Evolutionary conservation across 2,329 filamentous ascomycete genomes (phyloP), one percentile per base, ranked within the genome.

Genomic region (Lachnellula subtilissima): DNA sequence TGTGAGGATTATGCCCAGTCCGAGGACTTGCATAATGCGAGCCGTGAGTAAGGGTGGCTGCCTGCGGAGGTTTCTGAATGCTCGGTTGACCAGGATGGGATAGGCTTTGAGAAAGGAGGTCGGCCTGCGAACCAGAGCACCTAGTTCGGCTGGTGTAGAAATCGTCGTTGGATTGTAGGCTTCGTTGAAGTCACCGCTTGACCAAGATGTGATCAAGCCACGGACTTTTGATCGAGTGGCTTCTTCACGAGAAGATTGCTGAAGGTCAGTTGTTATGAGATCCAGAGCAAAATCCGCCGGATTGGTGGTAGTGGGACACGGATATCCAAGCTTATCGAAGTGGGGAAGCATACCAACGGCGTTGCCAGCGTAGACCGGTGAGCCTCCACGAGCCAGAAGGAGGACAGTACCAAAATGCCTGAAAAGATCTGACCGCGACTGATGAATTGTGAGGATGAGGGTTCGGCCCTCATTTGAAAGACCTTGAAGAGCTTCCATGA

Each of bases 211-310:
- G 28, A 90, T 83, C 2, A 91, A 73, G 4, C 70, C 74, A 42
- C 77, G 76, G 0, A 91, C 87, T 51, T 82, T 82, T 35, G 78
- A 76, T 11, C 86, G 78, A 51, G 82, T 89, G 45, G 82, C 77
- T 1, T 76, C 76, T 67, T 91, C 88, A 19, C 80, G 76, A 1
- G 77, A 72, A 35, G 80, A 82, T 42, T 86, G 79, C 58, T 90
- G 88, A 0, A 91, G 74, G 63, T 91, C 86, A 23, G 91, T 81
- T 0, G 87, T 91, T 51, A 92, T 88, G 50, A 91, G 76, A 64
- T 92, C 88, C 7, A 91, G 76, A 0, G 86, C 87, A 68, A 89
- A 91, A 67, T 92, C 88, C 0, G 88, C 87, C 0, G 88, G 88
- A 60, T 91, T 92, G 0, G 86, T 88, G 56, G 87, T 82, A 14